phyloP scores from a whole-genome alignment of 345 rosid genomes.

The Corchorus olitorius region DNA sequence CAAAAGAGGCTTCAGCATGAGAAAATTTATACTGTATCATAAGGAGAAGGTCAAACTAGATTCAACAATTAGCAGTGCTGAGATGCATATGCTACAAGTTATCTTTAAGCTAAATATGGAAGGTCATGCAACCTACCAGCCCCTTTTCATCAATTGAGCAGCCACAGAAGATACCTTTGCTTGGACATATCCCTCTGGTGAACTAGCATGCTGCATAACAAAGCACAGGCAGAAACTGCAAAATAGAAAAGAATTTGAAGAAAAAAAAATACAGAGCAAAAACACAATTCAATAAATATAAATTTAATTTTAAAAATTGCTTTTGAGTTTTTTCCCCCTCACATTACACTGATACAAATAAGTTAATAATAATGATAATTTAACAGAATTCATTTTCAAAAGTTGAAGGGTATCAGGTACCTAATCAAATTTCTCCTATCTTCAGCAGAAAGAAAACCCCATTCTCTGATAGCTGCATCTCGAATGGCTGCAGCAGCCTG shows the following conservation, averaged over 20 bases:
- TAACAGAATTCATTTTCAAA: slow-evolving; percentile 10
- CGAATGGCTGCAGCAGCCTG: slow-evolving; percentile 96
- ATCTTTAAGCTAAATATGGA: neutral
- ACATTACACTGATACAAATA: neutral
- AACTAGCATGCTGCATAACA: slow-evolving; percentile 78
- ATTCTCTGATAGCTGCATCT: slow-evolving; percentile 95
- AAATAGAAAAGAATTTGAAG: slow-evolving; percentile 13
- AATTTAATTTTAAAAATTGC: neutral
- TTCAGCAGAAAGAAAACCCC: slow-evolving; percentile 75
- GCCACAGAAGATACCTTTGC: slow-evolving; percentile 95
- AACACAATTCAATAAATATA: neutral
- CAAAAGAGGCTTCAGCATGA: neutral
- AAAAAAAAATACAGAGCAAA: neutral
- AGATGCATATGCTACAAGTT: neutral
- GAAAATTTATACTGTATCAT: neutral
- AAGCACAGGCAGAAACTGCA: slow-evolving; percentile 88
- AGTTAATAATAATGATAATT: neutral
- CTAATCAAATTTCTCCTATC: slow-evolving; percentile 79
- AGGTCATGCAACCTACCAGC: slow-evolving; percentile 63
- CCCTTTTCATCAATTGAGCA: slow-evolving; percentile 94
- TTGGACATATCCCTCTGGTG: slow-evolving; percentile 82
- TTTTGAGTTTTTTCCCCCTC: neutral
- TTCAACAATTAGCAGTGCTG: neutral
- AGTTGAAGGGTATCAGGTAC: slow-evolving; percentile 29
- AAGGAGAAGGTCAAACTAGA: slow-evolving; percentile 1